These are phyloP conservation scores for Pyrus pyrifolia DNA, from an alignment of 306 rosid genomes.

Conservation along the genomic window DNA sequence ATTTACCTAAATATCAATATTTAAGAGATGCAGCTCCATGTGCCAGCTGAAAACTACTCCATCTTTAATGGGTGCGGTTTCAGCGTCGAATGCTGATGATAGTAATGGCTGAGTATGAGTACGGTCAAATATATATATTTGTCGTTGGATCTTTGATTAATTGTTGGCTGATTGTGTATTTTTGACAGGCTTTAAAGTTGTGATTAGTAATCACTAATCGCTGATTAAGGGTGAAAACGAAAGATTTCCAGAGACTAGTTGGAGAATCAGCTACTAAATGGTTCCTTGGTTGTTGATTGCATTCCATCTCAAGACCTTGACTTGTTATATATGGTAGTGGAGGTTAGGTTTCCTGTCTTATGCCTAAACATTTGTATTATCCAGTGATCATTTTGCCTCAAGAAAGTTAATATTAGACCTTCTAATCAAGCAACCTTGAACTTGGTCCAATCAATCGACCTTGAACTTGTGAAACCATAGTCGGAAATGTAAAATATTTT, in stretches of 20 bases:
- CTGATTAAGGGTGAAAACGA: background rate
- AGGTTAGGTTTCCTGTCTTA: background rate
- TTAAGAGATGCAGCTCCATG: background rate
- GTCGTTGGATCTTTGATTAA: background rate
- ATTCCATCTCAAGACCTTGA: background rate
- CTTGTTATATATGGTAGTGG: background rate
- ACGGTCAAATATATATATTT: background rate
- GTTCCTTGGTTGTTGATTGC: too few species aligned
- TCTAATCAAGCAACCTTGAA: background rate
- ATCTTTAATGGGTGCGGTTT: background rate
- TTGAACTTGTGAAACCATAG: background rate
- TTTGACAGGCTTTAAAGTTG: conserved; percentile 44
- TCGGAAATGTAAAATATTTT: background rate
- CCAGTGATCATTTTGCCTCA: background rate
- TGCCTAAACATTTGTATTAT: background rate
- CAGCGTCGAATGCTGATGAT: background rate
- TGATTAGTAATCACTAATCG: conserved; percentile 7
- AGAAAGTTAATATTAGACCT: background rate
- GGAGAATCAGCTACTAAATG: background rate
- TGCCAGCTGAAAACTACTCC: background rate
- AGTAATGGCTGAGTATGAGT: background rate
- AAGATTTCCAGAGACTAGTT: background rate
- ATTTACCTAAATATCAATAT: background rate
- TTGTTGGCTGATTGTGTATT: conserved; percentile 4
- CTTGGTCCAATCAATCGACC: background rate